phyloP scores from a whole-genome alignment of 495 filamentous ascomycete genomes.

The Lophiotrema nucula region DNA sequence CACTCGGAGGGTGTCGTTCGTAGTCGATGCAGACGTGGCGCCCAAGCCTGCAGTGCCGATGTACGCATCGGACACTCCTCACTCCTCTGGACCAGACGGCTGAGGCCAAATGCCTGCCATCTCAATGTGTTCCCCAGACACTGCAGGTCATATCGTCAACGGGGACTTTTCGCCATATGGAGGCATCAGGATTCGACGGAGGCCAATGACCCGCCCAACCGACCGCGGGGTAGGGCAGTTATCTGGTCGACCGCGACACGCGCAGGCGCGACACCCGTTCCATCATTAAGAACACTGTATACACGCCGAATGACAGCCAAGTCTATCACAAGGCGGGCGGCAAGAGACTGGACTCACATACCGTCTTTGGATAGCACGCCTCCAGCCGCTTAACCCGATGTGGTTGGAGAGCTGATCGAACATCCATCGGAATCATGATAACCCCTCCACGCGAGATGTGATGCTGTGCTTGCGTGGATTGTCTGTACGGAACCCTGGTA shows the following conservation, averaged over 20 bases:
- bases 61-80: slow-evolving; percentile 12
- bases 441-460: slow-evolving; percentile 26
- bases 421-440: slow-evolving; percentile 22
- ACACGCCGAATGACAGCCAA: not conserved
- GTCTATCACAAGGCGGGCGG: slow-evolving; percentile 6
- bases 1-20: not conserved
- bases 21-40: slow-evolving; percentile 17
- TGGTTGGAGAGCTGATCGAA: slow-evolving; percentile 23
- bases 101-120: not conserved
- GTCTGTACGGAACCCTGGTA: not conserved
- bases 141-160: not conserved
- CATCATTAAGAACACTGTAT: not conserved
- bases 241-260: not conserved
- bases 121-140: not conserved
- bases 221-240: slow-evolving; percentile 11
- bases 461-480: slow-evolving; percentile 6
- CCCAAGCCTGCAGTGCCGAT: slow-evolving; percentile 3
- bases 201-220: not conserved
- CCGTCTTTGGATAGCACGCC: slow-evolving; percentile 24
- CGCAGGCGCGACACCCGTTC: not conserved
- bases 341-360: slow-evolving; percentile 29
- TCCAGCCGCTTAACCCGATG: slow-evolving; percentile 14
- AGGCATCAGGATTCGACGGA: not conserved
- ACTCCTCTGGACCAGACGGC: slow-evolving; percentile 10
- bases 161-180: slow-evolving; percentile 16